Evolutionary conservation across 2,329 filamentous ascomycete genomes (phyloP).

Genomic region (Whalleya microplaca): DNA sequence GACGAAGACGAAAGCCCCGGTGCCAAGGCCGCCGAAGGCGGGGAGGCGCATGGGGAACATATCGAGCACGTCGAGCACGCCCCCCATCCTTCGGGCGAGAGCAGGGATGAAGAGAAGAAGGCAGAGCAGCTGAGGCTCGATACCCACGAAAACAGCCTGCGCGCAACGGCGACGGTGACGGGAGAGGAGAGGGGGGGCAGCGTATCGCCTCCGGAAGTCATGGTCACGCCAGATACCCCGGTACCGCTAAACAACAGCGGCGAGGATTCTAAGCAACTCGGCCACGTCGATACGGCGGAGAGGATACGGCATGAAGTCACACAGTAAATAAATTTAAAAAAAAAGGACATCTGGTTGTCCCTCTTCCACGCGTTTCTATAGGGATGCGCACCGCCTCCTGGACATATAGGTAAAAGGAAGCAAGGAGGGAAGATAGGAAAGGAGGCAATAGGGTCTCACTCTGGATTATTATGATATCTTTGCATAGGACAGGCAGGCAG

Average conservation of each 20-base stretch:
- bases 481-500: not conserved
- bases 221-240: constrained; percentile 56
- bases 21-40: constrained; percentile 39
- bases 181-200: constrained; percentile 16
- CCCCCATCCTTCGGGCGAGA: constrained; percentile 13
- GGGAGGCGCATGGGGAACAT: constrained; percentile 39
- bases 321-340: constrained; percentile 37
- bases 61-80: constrained; percentile 37
- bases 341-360: not conserved
- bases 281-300: constrained; percentile 43
- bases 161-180: not conserved
- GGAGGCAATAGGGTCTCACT: not conserved
- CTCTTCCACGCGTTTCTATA: not conserved
- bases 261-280: constrained; percentile 49
- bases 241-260: constrained; percentile 39
- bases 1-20: constrained; percentile 30
- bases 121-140: constrained; percentile 16
- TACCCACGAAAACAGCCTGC: constrained; percentile 32
- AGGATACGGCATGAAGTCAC: constrained; percentile 36
- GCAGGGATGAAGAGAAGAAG: constrained; percentile 6
- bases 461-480: not conserved
- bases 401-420: not conserved
- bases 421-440: not conserved
- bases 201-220: constrained; percentile 46
- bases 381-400: not conserved